A percentile compares a stretch with the other conserved stretches of the same genome.
Evolutionary conservation across 140 eudicot genomes (phyloP).

Genomic region (Stevia rebaudiana): DNA sequence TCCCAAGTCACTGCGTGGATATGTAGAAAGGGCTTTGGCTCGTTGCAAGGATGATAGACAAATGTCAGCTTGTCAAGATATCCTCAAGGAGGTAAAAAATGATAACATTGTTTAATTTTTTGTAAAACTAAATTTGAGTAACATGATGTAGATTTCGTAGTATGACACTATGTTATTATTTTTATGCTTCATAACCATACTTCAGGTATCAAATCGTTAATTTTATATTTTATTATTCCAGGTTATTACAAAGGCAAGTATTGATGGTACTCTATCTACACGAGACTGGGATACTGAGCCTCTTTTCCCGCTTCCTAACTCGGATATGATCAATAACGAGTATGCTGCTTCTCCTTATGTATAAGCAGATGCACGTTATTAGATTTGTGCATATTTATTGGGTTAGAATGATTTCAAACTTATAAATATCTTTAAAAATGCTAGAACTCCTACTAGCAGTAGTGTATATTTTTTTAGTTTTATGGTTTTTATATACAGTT

Average conservation of each 20-base stretch:
- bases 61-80: constrained; percentile 78
- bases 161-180: background rate
- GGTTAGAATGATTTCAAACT: too few relatives aligned
- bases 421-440: too few relatives aligned
- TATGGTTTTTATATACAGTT: too few relatives aligned
- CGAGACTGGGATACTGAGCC: constrained; percentile 97
- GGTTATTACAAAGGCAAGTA: constrained; percentile 88
- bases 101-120: background rate
- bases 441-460: too few relatives aligned
- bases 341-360: constrained; percentile 30
- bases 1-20: constrained; percentile 89
- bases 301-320: constrained; percentile 65
- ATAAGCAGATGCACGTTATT: background rate
- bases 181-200: background rate
- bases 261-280: constrained; percentile 71
- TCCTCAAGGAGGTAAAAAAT: constrained; percentile 72
- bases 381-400: background rate
- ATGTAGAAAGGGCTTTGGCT: constrained; percentile 96
- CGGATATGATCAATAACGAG: constrained; percentile 41
- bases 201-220: background rate
- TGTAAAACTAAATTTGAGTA: background rate
- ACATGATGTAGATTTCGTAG: background rate
- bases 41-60: constrained; percentile 91
- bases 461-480: too few relatives aligned
- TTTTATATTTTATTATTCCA: constrained; percentile 19